A percentile compares a stretch with the other conserved stretches of the same genome.
These are phyloP conservation scores for Croton laevigatus DNA, from an alignment of 441 rosid species.

Conservation along the genomic window DNA sequence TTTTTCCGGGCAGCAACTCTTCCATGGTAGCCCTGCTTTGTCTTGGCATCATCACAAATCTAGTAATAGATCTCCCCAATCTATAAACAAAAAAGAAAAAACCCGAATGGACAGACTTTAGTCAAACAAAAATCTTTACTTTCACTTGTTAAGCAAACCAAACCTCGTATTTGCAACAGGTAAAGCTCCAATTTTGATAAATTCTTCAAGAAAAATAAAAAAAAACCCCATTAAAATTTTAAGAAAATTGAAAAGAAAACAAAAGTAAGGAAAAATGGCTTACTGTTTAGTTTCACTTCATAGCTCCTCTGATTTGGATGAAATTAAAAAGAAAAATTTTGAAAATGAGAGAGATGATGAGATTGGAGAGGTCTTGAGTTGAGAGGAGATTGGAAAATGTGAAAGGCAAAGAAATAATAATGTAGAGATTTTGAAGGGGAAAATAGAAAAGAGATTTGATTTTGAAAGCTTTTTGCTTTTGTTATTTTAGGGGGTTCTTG, in stretches of 20 bases:
- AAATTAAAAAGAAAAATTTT: conserved; percentile 13
- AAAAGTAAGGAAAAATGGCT: neutral
- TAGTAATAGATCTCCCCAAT: conserved; percentile 29
- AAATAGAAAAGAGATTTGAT: conserved; percentile 6
- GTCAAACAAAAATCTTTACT: neutral
- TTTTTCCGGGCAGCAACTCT: conserved; percentile 67
- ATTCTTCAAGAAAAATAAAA: neutral
- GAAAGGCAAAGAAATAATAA: conserved; percentile 8
- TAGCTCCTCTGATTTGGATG: conserved; percentile 5
- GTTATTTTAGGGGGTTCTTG: neutral
- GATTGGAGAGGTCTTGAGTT: neutral
- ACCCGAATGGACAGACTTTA: neutral
- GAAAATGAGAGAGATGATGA: conserved; percentile 6
- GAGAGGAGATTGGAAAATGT: conserved; percentile 18
- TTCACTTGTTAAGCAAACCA: neutral
- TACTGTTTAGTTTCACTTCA: conserved; percentile 11
- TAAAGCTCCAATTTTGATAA: neutral
- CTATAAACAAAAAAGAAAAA: neutral
- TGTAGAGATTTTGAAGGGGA: conserved; percentile 3
- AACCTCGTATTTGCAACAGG: too few relatives aligned
- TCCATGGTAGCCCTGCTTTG: conserved; percentile 46
- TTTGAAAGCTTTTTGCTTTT: neutral
- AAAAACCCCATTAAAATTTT: neutral
- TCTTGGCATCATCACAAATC: conserved; percentile 52
- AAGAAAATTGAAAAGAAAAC: neutral